Percentiles rank a stretch among this genome's conserved stretches.
These are phyloP conservation scores for Fagopyrum homotropicum DNA, from an alignment of 148 eudicot species.

Conservation along the genomic window DNA sequence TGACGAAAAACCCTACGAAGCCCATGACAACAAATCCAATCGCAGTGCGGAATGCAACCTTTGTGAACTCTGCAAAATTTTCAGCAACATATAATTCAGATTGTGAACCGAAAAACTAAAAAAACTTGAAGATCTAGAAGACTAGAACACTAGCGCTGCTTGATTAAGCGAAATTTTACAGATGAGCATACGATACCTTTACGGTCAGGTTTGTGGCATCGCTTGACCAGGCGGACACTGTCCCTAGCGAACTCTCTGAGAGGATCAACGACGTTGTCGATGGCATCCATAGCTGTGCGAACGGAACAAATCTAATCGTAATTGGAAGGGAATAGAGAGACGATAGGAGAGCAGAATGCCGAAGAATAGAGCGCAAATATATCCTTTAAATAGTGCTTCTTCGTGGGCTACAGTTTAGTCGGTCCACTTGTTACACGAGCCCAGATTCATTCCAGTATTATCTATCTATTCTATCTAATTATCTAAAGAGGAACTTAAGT, in stretches of 20 bases:
- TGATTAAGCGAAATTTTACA: not conserved
- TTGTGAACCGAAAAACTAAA: not conserved
- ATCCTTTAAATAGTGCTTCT: not conserved
- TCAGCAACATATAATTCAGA: not conserved
- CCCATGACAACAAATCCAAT: conserved; percentile 40
- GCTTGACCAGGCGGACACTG: conserved; percentile 27
- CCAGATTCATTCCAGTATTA: not conserved
- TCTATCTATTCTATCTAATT: too few species aligned
- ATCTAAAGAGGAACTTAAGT: too few species aligned
- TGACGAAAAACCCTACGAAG: conserved; percentile 41
- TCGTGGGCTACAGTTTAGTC: not conserved
- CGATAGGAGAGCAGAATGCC: not conserved
- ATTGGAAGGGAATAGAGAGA: not conserved
- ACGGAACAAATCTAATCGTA: not conserved
- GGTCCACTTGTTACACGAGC: not conserved
- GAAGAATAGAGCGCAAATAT: not conserved
- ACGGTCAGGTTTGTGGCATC: conserved; percentile 33
- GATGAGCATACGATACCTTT: conserved; percentile 19
- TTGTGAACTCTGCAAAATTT: conserved; percentile 29
- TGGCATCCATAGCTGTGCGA: conserved; percentile 15
- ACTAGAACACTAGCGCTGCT: not conserved
- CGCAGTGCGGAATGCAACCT: conserved; percentile 39
- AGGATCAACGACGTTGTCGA: conserved; percentile 26
- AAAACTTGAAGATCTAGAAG: conserved; percentile 1
- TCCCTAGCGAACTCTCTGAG: conserved; percentile 30